Conservation (phyloP, 1,284 basidiomycete genomes). For the Cryptococcus depauperatus region DNA sequence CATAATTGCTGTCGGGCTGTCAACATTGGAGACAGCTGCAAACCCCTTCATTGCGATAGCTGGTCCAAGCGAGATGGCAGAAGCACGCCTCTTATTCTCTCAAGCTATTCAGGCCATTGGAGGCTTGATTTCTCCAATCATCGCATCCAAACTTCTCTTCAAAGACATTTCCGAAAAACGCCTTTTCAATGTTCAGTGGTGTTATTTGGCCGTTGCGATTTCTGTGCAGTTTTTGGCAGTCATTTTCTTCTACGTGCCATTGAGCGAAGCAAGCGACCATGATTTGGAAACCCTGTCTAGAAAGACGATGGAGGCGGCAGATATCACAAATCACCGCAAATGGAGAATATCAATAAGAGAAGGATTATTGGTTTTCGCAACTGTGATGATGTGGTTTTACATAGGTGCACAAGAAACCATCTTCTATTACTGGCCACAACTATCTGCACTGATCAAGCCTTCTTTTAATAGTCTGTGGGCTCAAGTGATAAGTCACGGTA, state of each 20-base stretch:
- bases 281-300: constrained; percentile 33
- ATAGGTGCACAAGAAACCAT: constrained; percentile 41
- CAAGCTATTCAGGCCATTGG: constrained; percentile 43
- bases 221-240: constrained; percentile 40
- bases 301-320: constrained; percentile 22
- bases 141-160: constrained; percentile 37
- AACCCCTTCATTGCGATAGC: constrained; percentile 45
- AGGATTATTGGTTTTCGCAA: constrained; percentile 20
- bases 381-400: constrained; percentile 32
- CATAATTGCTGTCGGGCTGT: constrained; percentile 35
- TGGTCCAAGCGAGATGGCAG: constrained; percentile 38
- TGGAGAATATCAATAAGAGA: constrained; percentile 18
- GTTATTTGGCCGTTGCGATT: constrained; percentile 41
- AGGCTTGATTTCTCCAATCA: constrained; percentile 31
- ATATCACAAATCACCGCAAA: constrained; percentile 11
- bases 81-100: constrained; percentile 40
- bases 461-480: constrained; percentile 24
- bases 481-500: constrained; percentile 24
- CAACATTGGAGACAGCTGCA: constrained; percentile 39
- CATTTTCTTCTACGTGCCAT: constrained; percentile 41
- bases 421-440: constrained; percentile 27
- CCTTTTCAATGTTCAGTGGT: constrained; percentile 43
- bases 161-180: constrained; percentile 12
- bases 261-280: constrained; percentile 37
- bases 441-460: constrained; percentile 18